phyloP scores from a whole-genome alignment of 2,329 filamentous ascomycete genomes.

The Neodidymelliopsis sp. region DNA sequence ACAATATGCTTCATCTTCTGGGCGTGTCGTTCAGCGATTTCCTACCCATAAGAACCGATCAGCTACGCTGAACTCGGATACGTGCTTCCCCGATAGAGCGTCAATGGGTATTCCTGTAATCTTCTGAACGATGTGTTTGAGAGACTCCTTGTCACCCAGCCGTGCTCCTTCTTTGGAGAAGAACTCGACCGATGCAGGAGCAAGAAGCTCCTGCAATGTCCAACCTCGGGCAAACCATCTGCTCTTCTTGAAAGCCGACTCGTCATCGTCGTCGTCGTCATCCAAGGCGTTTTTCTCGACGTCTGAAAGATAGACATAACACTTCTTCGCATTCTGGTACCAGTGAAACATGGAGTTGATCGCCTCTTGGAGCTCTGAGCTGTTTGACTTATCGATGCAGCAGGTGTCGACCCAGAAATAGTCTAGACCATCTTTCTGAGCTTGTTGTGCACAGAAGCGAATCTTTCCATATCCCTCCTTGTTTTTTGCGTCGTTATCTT shows the following conservation, averaged over 20 bases:
- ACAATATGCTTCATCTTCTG: conserved; percentile 28
- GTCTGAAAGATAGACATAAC: conserved; percentile 14
- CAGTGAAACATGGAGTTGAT: conserved; percentile 8
- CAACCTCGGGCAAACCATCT: conserved; percentile 22
- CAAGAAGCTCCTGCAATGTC: conserved; percentile 26
- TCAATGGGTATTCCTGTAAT: conserved; percentile 12
- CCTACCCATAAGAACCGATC: conserved; percentile 25
- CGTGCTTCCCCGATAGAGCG: conserved; percentile 7
- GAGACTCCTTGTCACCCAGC: conserved; percentile 17
- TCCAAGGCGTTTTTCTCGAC: conserved; percentile 1
- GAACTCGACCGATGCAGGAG: conserved; percentile 24
- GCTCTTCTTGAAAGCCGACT: conserved; percentile 8
- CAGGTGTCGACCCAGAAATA: too few relatives aligned
- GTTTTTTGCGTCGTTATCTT: conserved; percentile 4
- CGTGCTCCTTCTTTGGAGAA: conserved; percentile 17
- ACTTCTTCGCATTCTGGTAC: conserved; percentile 5
- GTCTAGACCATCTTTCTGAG: not conserved
- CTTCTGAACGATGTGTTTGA: conserved; percentile 5
- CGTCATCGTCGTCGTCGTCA: not conserved
- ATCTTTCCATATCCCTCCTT: conserved; percentile 4
- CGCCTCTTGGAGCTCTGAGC: too few relatives aligned
- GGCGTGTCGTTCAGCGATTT: conserved; percentile 19
- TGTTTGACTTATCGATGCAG: too few relatives aligned
- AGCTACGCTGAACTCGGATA: conserved; percentile 20
- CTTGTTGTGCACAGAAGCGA: not conserved